Conservation (phyloP, 2,329 filamentous ascomycete species). For the Chrysoporthe puriensis region DNA sequence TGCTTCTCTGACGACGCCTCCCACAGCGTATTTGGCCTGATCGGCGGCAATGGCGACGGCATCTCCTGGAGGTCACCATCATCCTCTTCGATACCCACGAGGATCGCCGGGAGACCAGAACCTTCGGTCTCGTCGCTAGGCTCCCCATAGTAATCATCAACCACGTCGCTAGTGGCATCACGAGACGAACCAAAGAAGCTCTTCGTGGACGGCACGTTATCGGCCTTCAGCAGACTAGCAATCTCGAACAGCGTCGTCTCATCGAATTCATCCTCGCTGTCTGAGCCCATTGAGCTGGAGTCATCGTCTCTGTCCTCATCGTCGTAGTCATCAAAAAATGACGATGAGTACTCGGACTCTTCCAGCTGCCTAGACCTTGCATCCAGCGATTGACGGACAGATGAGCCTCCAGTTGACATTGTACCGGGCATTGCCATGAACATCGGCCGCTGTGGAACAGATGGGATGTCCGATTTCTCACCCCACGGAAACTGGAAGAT, state of each 20-base stretch:
- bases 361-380: conserved; percentile 43
- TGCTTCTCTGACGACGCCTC: conserved; percentile 19
- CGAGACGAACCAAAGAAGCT: conserved; percentile 49
- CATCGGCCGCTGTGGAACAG: conserved; percentile 44
- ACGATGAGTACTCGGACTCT: conserved; percentile 49
- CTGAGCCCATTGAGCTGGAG: conserved; percentile 38
- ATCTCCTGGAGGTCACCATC: conserved; percentile 30
- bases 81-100: conserved; percentile 40
- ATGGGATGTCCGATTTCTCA: conserved; percentile 62
- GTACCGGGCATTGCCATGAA: conserved; percentile 56
- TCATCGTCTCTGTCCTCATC: conserved; percentile 51
- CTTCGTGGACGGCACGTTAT: conserved; percentile 54
- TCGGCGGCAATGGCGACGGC: conserved; percentile 23
- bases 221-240: conserved; percentile 59
- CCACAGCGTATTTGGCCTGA: conserved; percentile 29
- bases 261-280: conserved; percentile 59
- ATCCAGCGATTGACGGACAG: conserved; percentile 37
- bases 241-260: conserved; percentile 68
- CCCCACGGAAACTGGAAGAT: conserved; percentile 71
- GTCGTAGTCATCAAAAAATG: conserved; percentile 65
- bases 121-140: conserved; percentile 32
- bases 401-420: conserved; percentile 48
- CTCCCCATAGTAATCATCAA: conserved; percentile 42
- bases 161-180: conserved; percentile 32
- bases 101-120: conserved; percentile 35